Evolutionary conservation across 805 yeast species (phyloP).

Genomic region (Starmerella ratchasimensis): DNA sequence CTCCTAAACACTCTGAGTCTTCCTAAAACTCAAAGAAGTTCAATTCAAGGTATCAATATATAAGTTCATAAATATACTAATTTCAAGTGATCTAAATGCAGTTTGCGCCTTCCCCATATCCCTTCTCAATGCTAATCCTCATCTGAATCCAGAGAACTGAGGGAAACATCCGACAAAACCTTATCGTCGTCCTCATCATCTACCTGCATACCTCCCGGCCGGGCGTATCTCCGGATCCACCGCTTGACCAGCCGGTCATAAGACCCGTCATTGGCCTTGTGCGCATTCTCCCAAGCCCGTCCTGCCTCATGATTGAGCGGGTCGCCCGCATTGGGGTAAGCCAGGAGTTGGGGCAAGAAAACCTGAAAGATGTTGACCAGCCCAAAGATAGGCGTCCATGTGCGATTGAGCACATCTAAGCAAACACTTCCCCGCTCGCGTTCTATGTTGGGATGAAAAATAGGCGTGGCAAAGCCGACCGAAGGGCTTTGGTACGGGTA

Average conservation of each 20-base stretch:
- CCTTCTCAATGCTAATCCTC: neutral
- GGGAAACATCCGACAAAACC: constrained; percentile 25
- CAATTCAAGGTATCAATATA: neutral
- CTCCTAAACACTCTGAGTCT: no score
- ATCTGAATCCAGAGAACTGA: constrained; percentile 28
- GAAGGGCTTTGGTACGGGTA: constrained; percentile 95
- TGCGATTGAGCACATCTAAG: constrained; percentile 88
- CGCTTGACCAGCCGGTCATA: constrained; percentile 54
- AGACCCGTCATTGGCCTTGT: constrained; percentile 49
- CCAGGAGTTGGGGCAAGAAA: constrained; percentile 78
- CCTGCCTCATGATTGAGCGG: constrained; percentile 90
- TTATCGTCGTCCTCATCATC: constrained; percentile 17
- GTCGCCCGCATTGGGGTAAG: constrained; percentile 89
- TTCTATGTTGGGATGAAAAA: constrained; percentile 91
- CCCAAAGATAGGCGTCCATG: constrained; percentile 98
- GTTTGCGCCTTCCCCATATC: no score
- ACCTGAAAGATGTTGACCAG: constrained; percentile 80
- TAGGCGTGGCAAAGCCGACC: constrained; percentile 81
- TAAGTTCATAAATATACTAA: no score
- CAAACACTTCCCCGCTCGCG: constrained; percentile 82
- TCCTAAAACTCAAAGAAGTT: no score
- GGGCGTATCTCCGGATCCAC: constrained; percentile 62
- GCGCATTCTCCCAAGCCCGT: constrained; percentile 32
- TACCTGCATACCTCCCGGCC: constrained; percentile 23
- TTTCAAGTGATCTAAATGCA: no score